Evolutionary conservation across 2,329 filamentous ascomycete species (phyloP), one percentile per base, ranked within the genome.

Genomic region (Aotearoamyces nothofagi): DNA sequence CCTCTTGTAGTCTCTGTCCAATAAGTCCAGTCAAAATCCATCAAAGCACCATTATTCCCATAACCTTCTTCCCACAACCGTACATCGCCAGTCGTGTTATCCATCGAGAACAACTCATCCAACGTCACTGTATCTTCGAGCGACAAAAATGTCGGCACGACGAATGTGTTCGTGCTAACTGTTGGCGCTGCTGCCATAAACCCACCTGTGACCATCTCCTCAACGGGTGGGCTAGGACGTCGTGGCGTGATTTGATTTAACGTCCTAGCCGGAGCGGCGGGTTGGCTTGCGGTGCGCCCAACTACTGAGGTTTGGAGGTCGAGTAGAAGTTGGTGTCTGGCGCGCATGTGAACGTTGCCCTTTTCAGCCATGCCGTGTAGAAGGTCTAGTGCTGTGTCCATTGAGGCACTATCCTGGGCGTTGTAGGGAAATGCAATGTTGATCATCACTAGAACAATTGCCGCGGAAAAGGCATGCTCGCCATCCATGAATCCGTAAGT

Each of bases 401-500:
- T 64, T 5, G 60, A 52, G 5, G 45, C 38, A 3, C 46, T 49
- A 38, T 60, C 61, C 13, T 47, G 42, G 5, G 53, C 40, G 28
- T 58, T 55, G 15, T 49, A 42, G 0, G 63, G 63, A 32, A 69
- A 66, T 2, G 63, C 57, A 7, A 59, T 56, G 41, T 63, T 64
- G 12, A 64, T 58, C 57, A 69, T 64, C 14, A 68, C 58, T 4
- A 69, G 54, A 2, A 68, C 53, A 8, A 69, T 55, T 8, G 62
- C 57, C 2, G 64, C 62, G 0, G 60, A 65, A 38, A 69, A 67
- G 14, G 59, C 55, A 38, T 69, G 64, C 34, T 69, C 65, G 10
- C 61, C 58, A 33, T 69, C 65, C 51, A 69, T 63, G 41, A 66
- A 69, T 14, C 65, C 65, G 38, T 65, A 69, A 0, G 63, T 69